Evolutionary conservation across 768 basidiomycete genomes (phyloP), one percentile per base, ranked within the genome.

Genomic region (Lyophyllum semitale): DNA sequence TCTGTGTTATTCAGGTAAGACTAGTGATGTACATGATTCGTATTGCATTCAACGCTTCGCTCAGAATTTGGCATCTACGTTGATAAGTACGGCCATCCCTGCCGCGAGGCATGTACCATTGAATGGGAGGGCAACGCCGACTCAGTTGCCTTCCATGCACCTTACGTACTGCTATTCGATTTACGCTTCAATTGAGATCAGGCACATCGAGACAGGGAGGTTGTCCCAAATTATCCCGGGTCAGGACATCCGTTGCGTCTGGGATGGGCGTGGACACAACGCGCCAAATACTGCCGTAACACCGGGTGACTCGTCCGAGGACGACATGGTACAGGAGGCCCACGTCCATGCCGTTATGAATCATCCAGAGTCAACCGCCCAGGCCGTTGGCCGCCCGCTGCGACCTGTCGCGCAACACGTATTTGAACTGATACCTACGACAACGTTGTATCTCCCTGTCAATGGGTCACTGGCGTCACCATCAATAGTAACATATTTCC

Each of bases 351-450:
- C 33, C 13, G 33, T 35, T 13, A 35, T 35, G 33, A 13, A 35
- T 35, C 8, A 35, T 35, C 8, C 33, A 35, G 33, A 80, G 51
- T 63, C 69, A 13, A 75, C 81, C 0, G 60, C 68, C 4, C 77
- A 73, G 35, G 65, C 77, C 44, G 67, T 72, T 17, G 75, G 76
- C 12, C 66, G 73, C 46, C 62, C 67, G 23, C 63, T 69, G 25
- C 78, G 86, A 9, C 78, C 83, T 26, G 70, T 83, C 15, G 77
- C 80, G 25, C 89, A 91, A 59, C 88, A 89, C 61, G 85, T 91
- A 18, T 90, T 89, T 61, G 88, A 91, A 69, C 77, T 94, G 26
- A 83, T 90, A 23, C 88, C 88, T 1, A 90, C 88, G 0, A 84
- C 88, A 54, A 87, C 86, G 3, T 71, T 90, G 23, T 89, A 85